Percentiles rank a stretch among this genome's conserved stretches.
phyloP scores from a whole-genome alignment of 371 early-diverging fungal genomes.

The Globomyces sp. region DNA sequence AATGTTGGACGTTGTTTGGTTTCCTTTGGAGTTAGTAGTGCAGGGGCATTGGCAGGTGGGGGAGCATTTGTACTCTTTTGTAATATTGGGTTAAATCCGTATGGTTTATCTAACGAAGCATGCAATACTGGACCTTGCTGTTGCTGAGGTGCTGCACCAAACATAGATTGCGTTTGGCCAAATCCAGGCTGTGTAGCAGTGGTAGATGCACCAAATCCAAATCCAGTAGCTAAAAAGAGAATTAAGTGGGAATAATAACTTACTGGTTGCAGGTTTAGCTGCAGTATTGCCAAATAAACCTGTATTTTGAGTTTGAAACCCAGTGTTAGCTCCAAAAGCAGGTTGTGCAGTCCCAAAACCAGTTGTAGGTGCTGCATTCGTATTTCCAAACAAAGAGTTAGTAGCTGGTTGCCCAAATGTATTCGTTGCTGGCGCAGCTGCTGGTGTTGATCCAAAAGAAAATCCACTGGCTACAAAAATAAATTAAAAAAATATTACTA shows the following conservation, averaged over 20 bases:
- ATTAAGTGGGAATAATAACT: conserved; percentile 20
- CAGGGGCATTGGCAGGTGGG: conserved; percentile 51
- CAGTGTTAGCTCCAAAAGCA: conserved; percentile 22
- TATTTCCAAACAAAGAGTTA: conserved; percentile 23
- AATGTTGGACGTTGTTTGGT: conserved; percentile 53
- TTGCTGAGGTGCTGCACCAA: conserved; percentile 39
- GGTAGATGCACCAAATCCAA: conserved; percentile 34
- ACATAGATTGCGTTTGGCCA: conserved; percentile 27
- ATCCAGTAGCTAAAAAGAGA: conserved; percentile 13
- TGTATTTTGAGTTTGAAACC: conserved; percentile 9
- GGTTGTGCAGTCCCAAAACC: conserved; percentile 23
- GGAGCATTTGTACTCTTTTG: conserved; percentile 46
- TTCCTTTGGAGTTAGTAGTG: conserved; percentile 43
- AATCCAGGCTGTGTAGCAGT: conserved; percentile 17
- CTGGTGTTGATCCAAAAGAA: background rate
- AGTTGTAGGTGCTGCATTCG: conserved; percentile 12
- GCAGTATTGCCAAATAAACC: conserved; percentile 19
- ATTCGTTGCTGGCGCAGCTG: conserved; percentile 15
- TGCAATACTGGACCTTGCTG: conserved; percentile 43
- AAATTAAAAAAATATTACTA: background rate
- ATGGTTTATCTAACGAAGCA: conserved; percentile 80
- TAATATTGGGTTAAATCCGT: conserved; percentile 80
- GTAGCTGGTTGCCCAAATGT: conserved; percentile 32
- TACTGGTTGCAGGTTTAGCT: conserved; percentile 34
- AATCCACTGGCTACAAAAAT: background rate